These are phyloP conservation scores for Coemansia javaensis DNA, from an alignment of 192 early-diverging fungal genomes.

Conservation along the genomic window DNA sequence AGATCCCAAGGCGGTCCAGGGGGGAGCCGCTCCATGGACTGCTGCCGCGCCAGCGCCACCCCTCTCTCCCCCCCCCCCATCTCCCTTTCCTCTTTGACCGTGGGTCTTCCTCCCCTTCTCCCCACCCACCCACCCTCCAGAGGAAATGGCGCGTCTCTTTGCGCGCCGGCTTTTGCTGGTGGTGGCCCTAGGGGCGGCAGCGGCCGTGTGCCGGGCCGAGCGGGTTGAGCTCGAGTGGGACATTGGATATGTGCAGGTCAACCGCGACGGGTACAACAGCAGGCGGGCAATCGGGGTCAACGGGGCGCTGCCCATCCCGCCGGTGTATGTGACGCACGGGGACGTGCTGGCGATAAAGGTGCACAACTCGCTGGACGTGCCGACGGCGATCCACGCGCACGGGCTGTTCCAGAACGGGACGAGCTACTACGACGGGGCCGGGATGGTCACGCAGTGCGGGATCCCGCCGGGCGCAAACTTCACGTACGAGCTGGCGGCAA, in stretches of 20 bases:
- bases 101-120: too few relatives aligned
- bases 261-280: constrained; percentile 55
- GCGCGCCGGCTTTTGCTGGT: background rate
- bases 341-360: constrained; percentile 22
- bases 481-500: constrained; percentile 58
- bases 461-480: constrained; percentile 59
- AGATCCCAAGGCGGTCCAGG: too few relatives aligned
- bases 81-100: too few relatives aligned
- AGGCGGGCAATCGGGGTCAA: constrained; percentile 61
- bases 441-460: constrained; percentile 63
- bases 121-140: too few relatives aligned
- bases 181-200: background rate
- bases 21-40: too few relatives aligned
- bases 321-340: constrained; percentile 7
- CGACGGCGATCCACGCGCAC: constrained; percentile 66
- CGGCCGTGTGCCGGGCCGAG: too few relatives aligned
- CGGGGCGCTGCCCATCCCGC: constrained; percentile 52
- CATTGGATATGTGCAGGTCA: constrained; percentile 54
- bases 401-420: constrained; percentile 69
- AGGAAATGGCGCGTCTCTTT: background rate
- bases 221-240: constrained; percentile 47
- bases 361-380: constrained; percentile 48
- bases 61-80: too few relatives aligned
- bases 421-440: constrained; percentile 60
- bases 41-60: too few relatives aligned